phyloP scores from a whole-genome alignment of 1,284 basidiomycete species.

The Microbotryomycetes sp. region DNA sequence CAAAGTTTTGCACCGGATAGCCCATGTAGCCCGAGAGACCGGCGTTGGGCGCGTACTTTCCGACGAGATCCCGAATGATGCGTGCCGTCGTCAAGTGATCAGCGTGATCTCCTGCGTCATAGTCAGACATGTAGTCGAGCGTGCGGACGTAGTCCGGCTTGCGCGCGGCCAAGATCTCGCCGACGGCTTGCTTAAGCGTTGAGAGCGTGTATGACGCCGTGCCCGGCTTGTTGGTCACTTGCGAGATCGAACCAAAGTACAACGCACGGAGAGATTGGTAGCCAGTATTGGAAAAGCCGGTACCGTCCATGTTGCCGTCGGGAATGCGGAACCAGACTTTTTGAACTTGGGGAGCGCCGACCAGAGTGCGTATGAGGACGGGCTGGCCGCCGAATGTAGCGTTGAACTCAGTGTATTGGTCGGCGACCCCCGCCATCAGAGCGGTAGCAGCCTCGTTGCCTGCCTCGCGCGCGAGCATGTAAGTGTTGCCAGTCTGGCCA shows the following conservation, averaged over 20 bases:
- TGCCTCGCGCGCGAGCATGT: constrained; percentile 11
- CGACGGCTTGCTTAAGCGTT: constrained; percentile 25
- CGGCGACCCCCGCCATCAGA: constrained; percentile 8
- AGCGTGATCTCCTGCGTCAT: constrained; percentile 27
- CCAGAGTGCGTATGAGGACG: constrained; percentile 19
- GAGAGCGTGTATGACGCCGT: constrained; percentile 25
- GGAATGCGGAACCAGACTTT: constrained; percentile 22
- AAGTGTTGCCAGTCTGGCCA: constrained; percentile 4
- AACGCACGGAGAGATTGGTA: constrained; percentile 8
- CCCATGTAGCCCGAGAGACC: constrained; percentile 27
- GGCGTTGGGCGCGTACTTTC: constrained; percentile 8
- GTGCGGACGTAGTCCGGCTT: constrained; percentile 23
- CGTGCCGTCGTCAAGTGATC: constrained; percentile 28
- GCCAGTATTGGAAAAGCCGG: constrained; percentile 7
- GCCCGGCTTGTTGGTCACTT: constrained; percentile 20
- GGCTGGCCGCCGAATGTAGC: constrained; percentile 21
- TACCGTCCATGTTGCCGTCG: constrained; percentile 21
- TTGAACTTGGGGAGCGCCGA: constrained; percentile 12
- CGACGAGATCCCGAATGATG: constrained; percentile 10
- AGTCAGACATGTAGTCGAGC: constrained; percentile 26
- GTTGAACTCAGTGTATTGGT: constrained; percentile 9
- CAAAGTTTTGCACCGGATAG: constrained; percentile 10
- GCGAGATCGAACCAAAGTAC: constrained; percentile 30
- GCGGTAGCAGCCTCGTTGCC: constrained; percentile 26
- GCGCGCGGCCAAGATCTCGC: constrained; percentile 22